Percentiles rank a stretch among this genome's conserved stretches.
Evolutionary conservation across 2,329 filamentous ascomycete species (phyloP).

Genomic region (Sclerotiophoma versabilis): DNA sequence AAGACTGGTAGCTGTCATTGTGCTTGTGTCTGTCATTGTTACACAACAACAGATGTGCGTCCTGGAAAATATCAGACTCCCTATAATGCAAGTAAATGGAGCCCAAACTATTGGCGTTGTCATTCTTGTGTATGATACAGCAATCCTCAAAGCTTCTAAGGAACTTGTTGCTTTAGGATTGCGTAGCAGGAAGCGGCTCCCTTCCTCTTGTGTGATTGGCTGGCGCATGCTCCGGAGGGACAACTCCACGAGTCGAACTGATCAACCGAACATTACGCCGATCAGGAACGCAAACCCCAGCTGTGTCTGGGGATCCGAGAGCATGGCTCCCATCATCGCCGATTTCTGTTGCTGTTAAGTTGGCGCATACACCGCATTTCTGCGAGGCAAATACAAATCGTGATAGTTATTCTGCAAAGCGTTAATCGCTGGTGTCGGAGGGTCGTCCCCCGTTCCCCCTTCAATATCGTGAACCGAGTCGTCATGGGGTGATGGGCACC

Average conservation of each 20-base stretch:
- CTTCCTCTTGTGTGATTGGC: slow-evolving; percentile 10
- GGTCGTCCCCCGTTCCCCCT: neutral
- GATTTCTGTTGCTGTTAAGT: neutral
- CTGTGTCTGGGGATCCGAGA: slow-evolving; percentile 1
- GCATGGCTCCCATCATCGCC: neutral
- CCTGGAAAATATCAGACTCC: neutral
- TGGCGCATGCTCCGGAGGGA: slow-evolving; percentile 3
- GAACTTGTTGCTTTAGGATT: neutral
- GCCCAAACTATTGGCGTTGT: neutral
- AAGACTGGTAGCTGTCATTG: neutral
- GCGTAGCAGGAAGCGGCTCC: neutral
- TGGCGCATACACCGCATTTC: slow-evolving; percentile 1
- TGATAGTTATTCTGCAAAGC: neutral
- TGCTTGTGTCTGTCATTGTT: neutral
- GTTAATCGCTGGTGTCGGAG: neutral
- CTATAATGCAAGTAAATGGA: slow-evolving; percentile 1
- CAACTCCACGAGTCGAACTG: slow-evolving; percentile 1
- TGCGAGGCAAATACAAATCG: neutral
- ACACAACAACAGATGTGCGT: neutral
- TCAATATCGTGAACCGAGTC: neutral
- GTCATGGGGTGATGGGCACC: slow-evolving; percentile 6
- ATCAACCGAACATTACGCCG: slow-evolving; percentile 13
- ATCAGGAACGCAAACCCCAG: slow-evolving; percentile 16
- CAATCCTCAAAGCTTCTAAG: neutral
- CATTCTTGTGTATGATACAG: neutral